Evolutionary conservation across 345 rosid species (phyloP), one percentile per base, ranked within the genome.

Genomic region (Crucihimalaya himalaica): DNA sequence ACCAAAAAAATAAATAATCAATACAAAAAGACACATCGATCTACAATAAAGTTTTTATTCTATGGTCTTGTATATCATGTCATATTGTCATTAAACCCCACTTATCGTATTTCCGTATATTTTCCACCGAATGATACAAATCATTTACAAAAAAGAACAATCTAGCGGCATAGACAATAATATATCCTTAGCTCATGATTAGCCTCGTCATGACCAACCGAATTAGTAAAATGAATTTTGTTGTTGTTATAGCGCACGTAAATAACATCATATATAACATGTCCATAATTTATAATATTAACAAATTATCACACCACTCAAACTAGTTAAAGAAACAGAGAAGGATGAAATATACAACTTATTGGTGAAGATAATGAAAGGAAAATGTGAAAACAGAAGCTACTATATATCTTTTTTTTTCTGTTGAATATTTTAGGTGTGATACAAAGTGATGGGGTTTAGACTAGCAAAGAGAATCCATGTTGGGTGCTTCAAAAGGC

Each of bases 391-490:
- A 71, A 65, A 58, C 27, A 51, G 72, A 77, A 77, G 58, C 48
- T 65, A 65, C 31, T n/a, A 56, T 46, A n/a, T n/a, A n/a, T n/a
- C n/a, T n/a, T 29, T 48, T 34, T 63, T 70, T 10, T 40, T 15
- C 2, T 8, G 53, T 39, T 35, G 60, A 56, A 37, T 47, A 58
- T 58, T 16, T 23, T 54, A 47, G 70, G 66, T 76, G 71, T 71
- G 71, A 71, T 71, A 58, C 68, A 65, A 77, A 71, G 80, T 71
- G 80, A 77, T 76, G 76, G 75, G 70, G 56, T 65, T 71, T 65
- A 66, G 81, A 77, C 72, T 57, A 70, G 72, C 81, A 71, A 78
- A 78, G 73, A 65, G 81, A 78, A 78, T 71, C 73, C 69, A 78
- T 71, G 73, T 78, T 71, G 73, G 63, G 77, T 71, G 81, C 81